phyloP scores from a whole-genome alignment of 1,284 basidiomycete species.

The Ceratobasidium sp. region DNA sequence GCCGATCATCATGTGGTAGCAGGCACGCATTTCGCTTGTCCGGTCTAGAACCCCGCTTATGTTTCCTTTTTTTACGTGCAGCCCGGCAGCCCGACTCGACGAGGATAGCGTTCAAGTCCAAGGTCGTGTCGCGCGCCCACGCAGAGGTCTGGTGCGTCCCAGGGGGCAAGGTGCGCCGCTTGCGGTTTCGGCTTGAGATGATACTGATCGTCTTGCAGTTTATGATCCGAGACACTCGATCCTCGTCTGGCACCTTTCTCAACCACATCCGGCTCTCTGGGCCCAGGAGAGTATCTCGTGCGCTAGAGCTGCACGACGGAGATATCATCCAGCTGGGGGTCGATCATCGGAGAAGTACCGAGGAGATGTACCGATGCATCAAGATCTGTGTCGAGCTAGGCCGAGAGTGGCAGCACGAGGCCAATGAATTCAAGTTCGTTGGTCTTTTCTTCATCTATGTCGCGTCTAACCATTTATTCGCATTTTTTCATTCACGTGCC shows the following conservation, averaged over 20 bases:
- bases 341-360: conserved; percentile 97
- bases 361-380: conserved; percentile 98
- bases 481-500: conserved; percentile 1
- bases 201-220: conserved; percentile 63
- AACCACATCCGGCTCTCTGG: conserved; percentile 92
- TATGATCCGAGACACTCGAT: conserved; percentile 92
- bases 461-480: neutral
- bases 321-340: conserved; percentile 97
- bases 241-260: conserved; percentile 92
- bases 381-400: conserved; percentile 95
- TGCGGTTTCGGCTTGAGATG: neutral
- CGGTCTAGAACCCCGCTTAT: conserved; percentile 44
- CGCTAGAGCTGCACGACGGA: conserved; percentile 89
- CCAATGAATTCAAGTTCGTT: conserved; percentile 94
- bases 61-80: conserved; percentile 57
- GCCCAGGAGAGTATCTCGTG: conserved; percentile 83
- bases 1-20: conserved; percentile 80
- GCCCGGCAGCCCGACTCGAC: conserved; percentile 77
- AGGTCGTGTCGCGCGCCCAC: conserved; percentile 94
- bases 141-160: conserved; percentile 91
- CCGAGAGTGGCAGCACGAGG: conserved; percentile 88
- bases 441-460: conserved; percentile 19
- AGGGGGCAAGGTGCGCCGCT: conserved; percentile 61
- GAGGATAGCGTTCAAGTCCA: conserved; percentile 95
- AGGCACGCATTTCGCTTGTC: conserved; percentile 54